These are phyloP conservation scores for Tetradesmus obliquus DNA, from an alignment of 139 green algal genomes.

Conservation along the genomic window DNA sequence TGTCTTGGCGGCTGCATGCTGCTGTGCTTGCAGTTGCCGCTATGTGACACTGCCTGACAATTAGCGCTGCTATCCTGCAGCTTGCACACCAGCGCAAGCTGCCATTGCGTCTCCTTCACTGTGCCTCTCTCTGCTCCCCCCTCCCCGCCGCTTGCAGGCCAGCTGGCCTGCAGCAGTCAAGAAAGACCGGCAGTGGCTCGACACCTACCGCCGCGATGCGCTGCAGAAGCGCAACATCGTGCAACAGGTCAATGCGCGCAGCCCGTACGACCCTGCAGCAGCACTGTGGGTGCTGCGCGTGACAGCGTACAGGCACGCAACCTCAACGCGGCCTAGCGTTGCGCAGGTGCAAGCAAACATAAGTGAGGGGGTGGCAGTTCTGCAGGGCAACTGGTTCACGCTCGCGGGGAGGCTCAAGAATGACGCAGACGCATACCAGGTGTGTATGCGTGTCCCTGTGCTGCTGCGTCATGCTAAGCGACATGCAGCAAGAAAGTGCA, in stretches of 20 bases:
- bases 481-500: not conserved
- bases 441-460: not conserved
- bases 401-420: not conserved
- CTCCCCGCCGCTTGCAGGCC: not conserved
- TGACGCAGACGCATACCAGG: slow-evolving; percentile 19
- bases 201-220: not conserved
- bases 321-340: not conserved
- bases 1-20: too few relatives aligned
- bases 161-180: not conserved
- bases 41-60: too few relatives aligned
- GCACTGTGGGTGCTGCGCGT: slow-evolving; percentile 17
- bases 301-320: not conserved
- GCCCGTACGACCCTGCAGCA: slow-evolving; percentile 2
- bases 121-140: not conserved
- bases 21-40: too few relatives aligned
- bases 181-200: not conserved
- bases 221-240: not conserved
- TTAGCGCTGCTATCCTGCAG: too few relatives aligned
- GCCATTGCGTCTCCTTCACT: too few relatives aligned
- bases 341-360: not conserved
- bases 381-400: not conserved
- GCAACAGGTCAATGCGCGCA: not conserved
- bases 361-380: not conserved
- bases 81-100: too few relatives aligned
- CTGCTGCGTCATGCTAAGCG: too few relatives aligned